Percentiles rank a stretch among this genome's conserved stretches.
phyloP scores from a whole-genome alignment of 306 rosid species.

The Nissolia schottii region DNA sequence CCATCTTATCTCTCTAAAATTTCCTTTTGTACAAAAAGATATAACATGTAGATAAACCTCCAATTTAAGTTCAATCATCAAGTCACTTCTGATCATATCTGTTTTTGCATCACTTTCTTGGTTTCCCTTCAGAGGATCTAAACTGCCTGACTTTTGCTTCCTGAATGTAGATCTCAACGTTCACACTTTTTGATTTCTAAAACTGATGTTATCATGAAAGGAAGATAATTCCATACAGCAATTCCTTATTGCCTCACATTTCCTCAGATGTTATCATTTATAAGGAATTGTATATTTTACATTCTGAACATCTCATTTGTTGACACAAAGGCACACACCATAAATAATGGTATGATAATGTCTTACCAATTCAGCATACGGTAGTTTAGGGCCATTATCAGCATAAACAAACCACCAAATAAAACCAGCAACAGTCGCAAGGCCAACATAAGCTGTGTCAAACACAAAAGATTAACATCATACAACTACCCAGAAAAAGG shows the following conservation, averaged over 20 bases:
- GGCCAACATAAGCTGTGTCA: conserved; percentile 95
- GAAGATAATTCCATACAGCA: not conserved
- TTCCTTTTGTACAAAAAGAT: not conserved
- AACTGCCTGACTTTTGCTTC: not conserved
- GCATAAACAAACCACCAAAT: conserved; percentile 97
- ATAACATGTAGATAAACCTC: not conserved
- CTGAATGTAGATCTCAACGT: not conserved
- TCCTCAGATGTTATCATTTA: conserved; percentile 8
- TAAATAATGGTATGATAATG: conserved; percentile 15
- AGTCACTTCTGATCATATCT: conserved; percentile 11
- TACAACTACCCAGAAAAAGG: not conserved
- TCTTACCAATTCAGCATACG: conserved; percentile 83
- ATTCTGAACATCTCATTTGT: not conserved
- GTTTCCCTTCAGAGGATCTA: not conserved
- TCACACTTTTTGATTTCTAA: not conserved
- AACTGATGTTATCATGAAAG: not conserved
- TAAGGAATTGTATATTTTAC: not conserved
- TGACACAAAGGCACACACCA: conserved; percentile 9
- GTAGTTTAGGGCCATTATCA: conserved; percentile 84
- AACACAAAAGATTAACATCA: conserved; percentile 24
- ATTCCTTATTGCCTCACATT: not conserved
- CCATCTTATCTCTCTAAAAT: not conserved
- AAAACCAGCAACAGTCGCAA: conserved; percentile 91
- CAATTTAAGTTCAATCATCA: not conserved
- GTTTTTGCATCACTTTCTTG: not conserved